These are phyloP conservation scores for Penicillium alfredii DNA, from an alignment of 495 filamentous ascomycete genomes.

Conservation along the genomic window DNA sequence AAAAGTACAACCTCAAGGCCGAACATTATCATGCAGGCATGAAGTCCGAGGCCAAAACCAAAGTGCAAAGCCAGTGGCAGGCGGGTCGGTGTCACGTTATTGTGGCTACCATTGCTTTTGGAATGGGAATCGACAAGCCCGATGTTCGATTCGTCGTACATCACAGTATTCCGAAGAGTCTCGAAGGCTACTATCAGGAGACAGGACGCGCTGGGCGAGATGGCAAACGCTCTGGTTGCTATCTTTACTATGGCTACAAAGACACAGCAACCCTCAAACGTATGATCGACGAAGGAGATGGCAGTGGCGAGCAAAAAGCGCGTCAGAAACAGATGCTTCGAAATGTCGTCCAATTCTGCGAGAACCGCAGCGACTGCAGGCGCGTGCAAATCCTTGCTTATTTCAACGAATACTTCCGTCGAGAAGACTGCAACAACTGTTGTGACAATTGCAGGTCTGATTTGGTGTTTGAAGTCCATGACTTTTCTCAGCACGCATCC, in stretches of 20 bases:
- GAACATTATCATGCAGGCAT: conserved; percentile 83
- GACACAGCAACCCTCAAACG: conserved; percentile 58
- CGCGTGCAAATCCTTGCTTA: conserved; percentile 84
- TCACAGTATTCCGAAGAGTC: conserved; percentile 80
- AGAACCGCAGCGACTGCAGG: conserved; percentile 79
- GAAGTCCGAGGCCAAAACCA: conserved; percentile 51
- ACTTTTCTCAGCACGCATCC: conserved; percentile 70
- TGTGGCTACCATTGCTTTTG: conserved; percentile 98
- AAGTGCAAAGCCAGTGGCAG: conserved; percentile 79
- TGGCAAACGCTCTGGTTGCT: conserved; percentile 80
- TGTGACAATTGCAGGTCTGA: conserved; percentile 87
- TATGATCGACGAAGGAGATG: conserved; percentile 78
- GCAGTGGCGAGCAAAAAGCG: conserved; percentile 67
- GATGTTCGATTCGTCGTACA: conserved; percentile 96
- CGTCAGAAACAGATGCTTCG: conserved; percentile 79
- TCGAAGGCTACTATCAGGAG: conserved; percentile 99
- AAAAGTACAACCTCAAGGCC: conserved; percentile 61
- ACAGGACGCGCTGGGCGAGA: conserved; percentile 93
- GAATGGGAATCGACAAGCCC: conserved; percentile 97
- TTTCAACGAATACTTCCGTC: conserved; percentile 78
- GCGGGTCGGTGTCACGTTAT: conserved; percentile 72
- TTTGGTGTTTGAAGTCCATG: conserved; percentile 57
- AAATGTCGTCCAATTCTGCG: conserved; percentile 77
- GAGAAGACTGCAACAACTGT: conserved; percentile 58
- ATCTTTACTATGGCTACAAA: conserved; percentile 75